These are phyloP conservation scores for Lathyrus sativus DNA, from an alignment of 306 rosid genomes.

Conservation along the genomic window DNA sequence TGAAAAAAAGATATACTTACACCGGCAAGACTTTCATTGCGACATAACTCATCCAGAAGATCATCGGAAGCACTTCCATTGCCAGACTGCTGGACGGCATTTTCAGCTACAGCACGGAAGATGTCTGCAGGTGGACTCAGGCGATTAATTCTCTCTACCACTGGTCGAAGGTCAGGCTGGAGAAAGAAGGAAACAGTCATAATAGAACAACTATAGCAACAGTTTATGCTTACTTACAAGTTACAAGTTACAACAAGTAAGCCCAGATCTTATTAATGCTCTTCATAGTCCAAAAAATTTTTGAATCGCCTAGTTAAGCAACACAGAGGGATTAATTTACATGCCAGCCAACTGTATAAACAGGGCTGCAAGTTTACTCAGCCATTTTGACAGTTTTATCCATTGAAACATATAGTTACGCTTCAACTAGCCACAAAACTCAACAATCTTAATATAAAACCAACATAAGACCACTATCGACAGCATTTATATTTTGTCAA, in stretches of 20 bases:
- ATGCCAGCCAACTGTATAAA: not conserved
- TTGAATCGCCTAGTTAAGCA: not conserved
- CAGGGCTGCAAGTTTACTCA: constrained; percentile 5
- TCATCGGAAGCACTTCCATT: constrained; percentile 48
- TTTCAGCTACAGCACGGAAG: constrained; percentile 75
- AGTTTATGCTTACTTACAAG: constrained; percentile 4
- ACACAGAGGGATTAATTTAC: not conserved
- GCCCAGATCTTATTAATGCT: constrained; percentile 2
- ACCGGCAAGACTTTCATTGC: constrained; percentile 60
- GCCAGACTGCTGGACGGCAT: constrained; percentile 59
- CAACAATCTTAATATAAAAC: not conserved
- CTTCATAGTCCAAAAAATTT: not conserved
- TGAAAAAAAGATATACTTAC: constrained; percentile 42
- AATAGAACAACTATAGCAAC: constrained; percentile 21
- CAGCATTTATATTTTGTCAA: not conserved
- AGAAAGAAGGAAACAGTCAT: constrained; percentile 23
- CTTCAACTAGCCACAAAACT: no score
- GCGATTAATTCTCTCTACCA: constrained; percentile 60
- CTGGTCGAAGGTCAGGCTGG: constrained; percentile 61
- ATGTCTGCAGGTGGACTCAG: constrained; percentile 56
- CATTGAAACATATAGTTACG: no score
- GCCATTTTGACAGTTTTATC: no score
- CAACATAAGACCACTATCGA: not conserved
- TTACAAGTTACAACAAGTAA: constrained; percentile 1
- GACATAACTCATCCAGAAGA: constrained; percentile 74